Base-by-base conservation (phyloP, 2,329 filamentous ascomycete species). In the Colletotrichum eremochloae region DNA sequence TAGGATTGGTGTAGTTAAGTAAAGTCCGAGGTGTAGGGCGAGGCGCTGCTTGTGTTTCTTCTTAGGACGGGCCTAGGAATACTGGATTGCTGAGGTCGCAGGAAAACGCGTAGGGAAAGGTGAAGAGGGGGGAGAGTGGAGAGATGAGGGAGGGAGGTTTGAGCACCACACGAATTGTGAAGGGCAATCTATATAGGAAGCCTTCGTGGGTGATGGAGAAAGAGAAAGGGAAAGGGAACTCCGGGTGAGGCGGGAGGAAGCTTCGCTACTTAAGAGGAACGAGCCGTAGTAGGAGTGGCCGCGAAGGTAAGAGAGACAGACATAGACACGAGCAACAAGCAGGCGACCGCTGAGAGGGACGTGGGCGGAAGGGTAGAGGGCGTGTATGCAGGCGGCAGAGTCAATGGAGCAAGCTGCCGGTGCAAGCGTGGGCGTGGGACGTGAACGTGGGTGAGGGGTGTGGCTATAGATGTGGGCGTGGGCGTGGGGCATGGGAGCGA, bases 131-230 rank as follows among this genome's bases (percentile, higher is more conserved):
- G 56, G 56, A 66, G 66, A 67, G 69, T 55, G 66, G 66, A 71
- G 69, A 61, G 55, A 66, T 71, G 66, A 48, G 57, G 50, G 67
- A 65, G 72, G 58, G 57, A 61, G 58, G 73, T 33, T 67, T 68
- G 56, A 70, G 63, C 73, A 74, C 73, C 71, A 69, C 75, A 75
- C 74, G 75, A 76, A 75, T 72, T 58, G 68, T 67, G 62, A 62
- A 72, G 66, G 72, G 72, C 72, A 68, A 74, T 69, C 68, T 72
- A 57, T 71, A 68, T 64, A 74, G 65, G 68, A 56, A 74, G 74
- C 74, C 74, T 74, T 75, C 74, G 74, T 75, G 75, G 74, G 74
- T 75, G 74, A 76, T 73, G 75, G 72, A 70, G 63, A 75, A 75
- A 73, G 71, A 53, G 68, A 60, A 73, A 71, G 68, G 63, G 63